Percentiles rank a stretch among this genome's conserved stretches.
Conservation (phyloP, 306 rosid genomes). For the Castanopsis chinensis region DNA sequence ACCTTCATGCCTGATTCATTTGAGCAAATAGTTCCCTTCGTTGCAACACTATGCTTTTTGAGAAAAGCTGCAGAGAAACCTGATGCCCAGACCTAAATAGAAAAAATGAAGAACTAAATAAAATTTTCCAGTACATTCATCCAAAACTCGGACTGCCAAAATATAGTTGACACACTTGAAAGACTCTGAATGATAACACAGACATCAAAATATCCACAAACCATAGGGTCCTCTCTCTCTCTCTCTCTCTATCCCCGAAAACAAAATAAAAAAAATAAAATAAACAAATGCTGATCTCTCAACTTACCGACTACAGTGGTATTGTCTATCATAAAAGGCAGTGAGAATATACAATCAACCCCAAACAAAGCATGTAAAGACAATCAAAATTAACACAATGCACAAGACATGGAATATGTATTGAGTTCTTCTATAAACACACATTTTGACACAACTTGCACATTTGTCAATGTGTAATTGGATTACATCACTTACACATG, state of each 20-base stretch:
- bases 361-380: no score
- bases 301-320: neutral
- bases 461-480: no score
- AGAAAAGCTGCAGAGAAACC: slow-evolving; percentile 98
- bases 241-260: neutral
- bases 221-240: neutral
- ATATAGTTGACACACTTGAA: neutral
- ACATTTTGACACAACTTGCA: no score
- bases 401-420: neutral
- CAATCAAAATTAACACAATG: neutral
- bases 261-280: neutral
- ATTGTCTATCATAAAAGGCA: neutral
- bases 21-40: slow-evolving; percentile 51
- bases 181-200: slow-evolving; percentile 8
- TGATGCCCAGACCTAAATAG: slow-evolving; percentile 89
- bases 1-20: slow-evolving; percentile 43
- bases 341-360: neutral
- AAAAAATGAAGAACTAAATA: slow-evolving; percentile 18
- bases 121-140: neutral
- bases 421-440: neutral
- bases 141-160: neutral
- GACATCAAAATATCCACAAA: neutral
- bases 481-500: no score
- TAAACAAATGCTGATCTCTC: slow-evolving; percentile 14
- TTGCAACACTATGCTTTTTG: slow-evolving; percentile 81